phyloP scores from a whole-genome alignment of 495 filamentous ascomycete species.

The Annulohypoxylon bovei region DNA sequence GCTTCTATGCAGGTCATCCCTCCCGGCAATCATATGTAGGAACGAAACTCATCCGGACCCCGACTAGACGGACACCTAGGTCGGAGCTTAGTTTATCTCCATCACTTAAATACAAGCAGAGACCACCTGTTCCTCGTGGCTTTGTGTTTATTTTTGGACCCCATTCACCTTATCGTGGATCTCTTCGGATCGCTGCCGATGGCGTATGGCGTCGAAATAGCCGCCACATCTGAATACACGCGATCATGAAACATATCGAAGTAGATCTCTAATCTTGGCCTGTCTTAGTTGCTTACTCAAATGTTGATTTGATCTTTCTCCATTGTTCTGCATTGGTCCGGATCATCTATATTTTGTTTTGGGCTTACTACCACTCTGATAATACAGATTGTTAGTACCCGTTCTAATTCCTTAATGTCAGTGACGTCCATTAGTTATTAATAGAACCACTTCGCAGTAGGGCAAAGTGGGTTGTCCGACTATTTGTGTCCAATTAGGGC shows the following conservation, averaged over 20 bases:
- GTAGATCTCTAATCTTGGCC: constrained; percentile 18
- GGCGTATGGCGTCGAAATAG: constrained; percentile 29
- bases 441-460: constrained; percentile 31
- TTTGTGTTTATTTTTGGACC: constrained; percentile 26
- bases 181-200: constrained; percentile 35
- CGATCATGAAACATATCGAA: constrained; percentile 41
- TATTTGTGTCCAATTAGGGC: constrained; percentile 24
- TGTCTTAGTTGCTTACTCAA: neutral
- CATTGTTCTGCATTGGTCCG: constrained; percentile 18
- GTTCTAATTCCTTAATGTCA: constrained; percentile 28
- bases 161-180: constrained; percentile 21
- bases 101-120: constrained; percentile 24
- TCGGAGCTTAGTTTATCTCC: neutral
- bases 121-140: constrained; percentile 28
- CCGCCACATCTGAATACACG: constrained; percentile 37
- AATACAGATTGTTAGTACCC: constrained; percentile 22
- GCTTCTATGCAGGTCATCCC: constrained; percentile 42
- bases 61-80: constrained; percentile 15
- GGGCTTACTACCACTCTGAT: constrained; percentile 28
- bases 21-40: constrained; percentile 22
- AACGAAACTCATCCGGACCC: constrained; percentile 23
- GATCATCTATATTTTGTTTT: constrained; percentile 23
- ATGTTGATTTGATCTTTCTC: constrained; percentile 2
- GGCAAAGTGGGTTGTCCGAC: constrained; percentile 10
- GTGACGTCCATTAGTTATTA: constrained; percentile 41